A percentile compares a stretch with the other conserved stretches of the same genome.
Conservation (phyloP, 345 rosid genomes). For the Salix koriyanagi region DNA sequence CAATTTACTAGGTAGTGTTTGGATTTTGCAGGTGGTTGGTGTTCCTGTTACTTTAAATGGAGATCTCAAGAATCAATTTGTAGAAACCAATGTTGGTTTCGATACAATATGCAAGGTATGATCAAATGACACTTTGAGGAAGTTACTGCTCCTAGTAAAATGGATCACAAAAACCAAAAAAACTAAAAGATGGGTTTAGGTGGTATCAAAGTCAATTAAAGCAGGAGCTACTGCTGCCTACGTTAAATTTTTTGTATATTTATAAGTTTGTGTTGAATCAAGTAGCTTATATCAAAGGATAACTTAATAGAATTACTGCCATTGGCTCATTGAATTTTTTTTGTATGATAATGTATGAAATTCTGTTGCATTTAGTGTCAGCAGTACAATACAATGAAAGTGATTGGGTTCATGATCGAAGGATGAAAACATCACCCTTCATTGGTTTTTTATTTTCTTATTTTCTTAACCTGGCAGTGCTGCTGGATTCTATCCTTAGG, state of each 20-base stretch:
- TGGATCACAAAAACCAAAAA: neutral
- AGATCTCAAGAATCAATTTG: constrained; percentile 94
- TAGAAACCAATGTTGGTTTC: constrained; percentile 93
- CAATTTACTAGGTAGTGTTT: constrained; percentile 4
- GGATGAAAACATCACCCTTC: neutral
- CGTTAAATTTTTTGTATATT: neutral
- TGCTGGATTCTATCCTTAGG: neutral
- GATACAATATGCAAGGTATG: constrained; percentile 95
- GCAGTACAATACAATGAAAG: neutral
- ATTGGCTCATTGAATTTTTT: neutral
- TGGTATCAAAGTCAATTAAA: neutral
- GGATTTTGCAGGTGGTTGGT: constrained; percentile 70
- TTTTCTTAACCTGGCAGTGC: neutral
- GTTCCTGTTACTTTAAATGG: constrained; percentile 97
- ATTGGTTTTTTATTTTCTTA: neutral
- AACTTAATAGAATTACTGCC: neutral
- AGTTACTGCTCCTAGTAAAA: neutral
- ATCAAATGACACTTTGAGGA: neutral
- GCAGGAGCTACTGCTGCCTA: neutral
- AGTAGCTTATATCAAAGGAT: neutral
- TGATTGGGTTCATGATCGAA: neutral
- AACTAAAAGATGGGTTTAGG: neutral
- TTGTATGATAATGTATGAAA: neutral
- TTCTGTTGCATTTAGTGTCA: neutral
- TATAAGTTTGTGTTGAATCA: neutral